Evolutionary conservation across 2,329 filamentous ascomycete genomes (phyloP).

Genomic region (Fusarium austroafricanum): DNA sequence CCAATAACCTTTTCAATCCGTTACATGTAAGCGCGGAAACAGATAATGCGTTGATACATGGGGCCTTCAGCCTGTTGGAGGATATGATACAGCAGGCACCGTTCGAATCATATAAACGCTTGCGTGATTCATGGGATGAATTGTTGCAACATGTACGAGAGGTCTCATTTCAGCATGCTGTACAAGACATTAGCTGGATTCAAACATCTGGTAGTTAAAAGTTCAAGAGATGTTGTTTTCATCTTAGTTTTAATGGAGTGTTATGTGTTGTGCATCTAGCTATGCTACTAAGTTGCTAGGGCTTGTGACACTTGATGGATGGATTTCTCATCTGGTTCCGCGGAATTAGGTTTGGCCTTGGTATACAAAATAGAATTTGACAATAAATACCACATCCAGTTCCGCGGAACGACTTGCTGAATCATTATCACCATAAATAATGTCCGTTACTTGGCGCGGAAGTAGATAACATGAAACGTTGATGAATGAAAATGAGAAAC

Average conservation of each 20-base stretch:
- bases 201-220: background rate
- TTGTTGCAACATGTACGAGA: background rate
- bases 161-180: background rate
- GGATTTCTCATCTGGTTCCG: no score
- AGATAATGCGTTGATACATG: background rate
- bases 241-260: no score
- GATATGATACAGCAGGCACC: background rate
- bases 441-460: background rate
- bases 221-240: background rate
- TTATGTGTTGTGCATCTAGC: no score
- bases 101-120: background rate
- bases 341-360: no score
- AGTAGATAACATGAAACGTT: fast-evolving
- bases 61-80: background rate
- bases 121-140: background rate
- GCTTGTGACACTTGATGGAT: no score
- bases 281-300: no score
- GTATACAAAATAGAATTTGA: no score
- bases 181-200: background rate
- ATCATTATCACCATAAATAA: background rate
- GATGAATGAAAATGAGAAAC: background rate
- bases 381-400: background rate
- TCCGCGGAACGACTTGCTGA: background rate
- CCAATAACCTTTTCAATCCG: constrained; percentile 4
- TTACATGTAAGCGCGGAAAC: background rate